Evolutionary conservation across 148 eudicot species (phyloP).

Genomic region (Tetragonia tetragonoides): DNA sequence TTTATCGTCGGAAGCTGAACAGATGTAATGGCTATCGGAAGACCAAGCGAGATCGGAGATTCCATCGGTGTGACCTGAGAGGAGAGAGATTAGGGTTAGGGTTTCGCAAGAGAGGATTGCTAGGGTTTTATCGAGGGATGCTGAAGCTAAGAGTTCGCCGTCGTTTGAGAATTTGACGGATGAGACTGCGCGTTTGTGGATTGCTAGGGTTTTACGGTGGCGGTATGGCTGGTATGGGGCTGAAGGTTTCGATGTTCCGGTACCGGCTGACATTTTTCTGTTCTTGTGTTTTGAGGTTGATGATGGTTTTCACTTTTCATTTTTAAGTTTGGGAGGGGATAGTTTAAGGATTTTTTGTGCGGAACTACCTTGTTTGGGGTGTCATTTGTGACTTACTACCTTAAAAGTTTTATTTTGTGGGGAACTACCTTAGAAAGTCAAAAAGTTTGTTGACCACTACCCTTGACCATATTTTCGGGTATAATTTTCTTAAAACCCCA

Average conservation of each 20-base stretch:
- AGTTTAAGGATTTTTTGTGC: too few species aligned
- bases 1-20: slow-evolving; percentile 92
- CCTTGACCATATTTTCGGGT: too few species aligned
- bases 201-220: slow-evolving; percentile 55
- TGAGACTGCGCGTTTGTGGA: slow-evolving; percentile 68
- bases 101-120: slow-evolving; percentile 54
- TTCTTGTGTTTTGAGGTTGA: not conserved
- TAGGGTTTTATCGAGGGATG: slow-evolving; percentile 84
- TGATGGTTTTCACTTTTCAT: not conserved
- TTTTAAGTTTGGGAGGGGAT: not conserved
- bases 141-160: slow-evolving; percentile 78
- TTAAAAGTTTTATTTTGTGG: too few species aligned
- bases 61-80: slow-evolving; percentile 81
- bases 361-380: too few species aligned
- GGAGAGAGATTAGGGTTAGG: slow-evolving; percentile 49
- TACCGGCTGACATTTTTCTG: slow-evolving; percentile 26
- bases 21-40: slow-evolving; percentile 73
- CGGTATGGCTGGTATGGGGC: slow-evolving; percentile 58
- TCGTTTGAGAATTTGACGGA: slow-evolving; percentile 79
- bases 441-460: too few species aligned
- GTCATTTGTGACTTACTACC: too few species aligned
- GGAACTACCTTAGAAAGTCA: too few species aligned
- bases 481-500: too few species aligned
- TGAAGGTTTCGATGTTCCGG: slow-evolving; percentile 24
- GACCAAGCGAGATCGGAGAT: slow-evolving; percentile 88